Percentiles rank a stretch among this genome's conserved stretches.
These are phyloP conservation scores for Pelargonium australe DNA, from an alignment of 441 rosid genomes.

Conservation along the genomic window DNA sequence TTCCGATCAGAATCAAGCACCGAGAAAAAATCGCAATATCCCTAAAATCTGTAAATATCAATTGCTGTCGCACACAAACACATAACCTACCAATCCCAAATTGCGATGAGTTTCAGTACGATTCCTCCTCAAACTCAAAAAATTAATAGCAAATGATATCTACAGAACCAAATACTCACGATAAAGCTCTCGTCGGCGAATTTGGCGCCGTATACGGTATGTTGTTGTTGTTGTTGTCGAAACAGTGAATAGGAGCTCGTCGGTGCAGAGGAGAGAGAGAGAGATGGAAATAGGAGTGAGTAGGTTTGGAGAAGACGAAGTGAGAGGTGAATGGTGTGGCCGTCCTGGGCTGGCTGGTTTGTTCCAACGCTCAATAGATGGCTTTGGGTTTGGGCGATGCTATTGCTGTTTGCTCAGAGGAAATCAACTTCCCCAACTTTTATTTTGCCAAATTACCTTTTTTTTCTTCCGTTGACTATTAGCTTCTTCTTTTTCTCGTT, in stretches of 20 bases:
- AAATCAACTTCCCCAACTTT: background rate
- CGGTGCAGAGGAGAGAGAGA: background rate
- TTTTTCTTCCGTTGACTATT: slow-evolving; percentile 6
- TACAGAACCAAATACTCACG: background rate
- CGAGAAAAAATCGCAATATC: background rate
- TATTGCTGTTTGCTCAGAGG: background rate
- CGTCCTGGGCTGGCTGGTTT: background rate
- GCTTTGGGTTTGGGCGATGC: background rate
- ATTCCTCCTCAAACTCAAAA: background rate
- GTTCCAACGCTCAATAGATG: no score
- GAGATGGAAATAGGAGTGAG: background rate
- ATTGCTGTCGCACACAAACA: background rate
- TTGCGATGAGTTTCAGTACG: background rate
- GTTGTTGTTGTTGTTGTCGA: background rate
- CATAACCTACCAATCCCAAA: background rate
- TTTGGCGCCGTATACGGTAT: background rate
- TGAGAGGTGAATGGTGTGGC: background rate
- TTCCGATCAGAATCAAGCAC: slow-evolving; percentile 3
- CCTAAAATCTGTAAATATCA: background rate
- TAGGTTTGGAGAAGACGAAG: background rate
- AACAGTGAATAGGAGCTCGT: background rate
- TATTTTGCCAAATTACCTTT: background rate
- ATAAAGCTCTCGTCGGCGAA: slow-evolving; percentile 8
- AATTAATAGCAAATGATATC: background rate
- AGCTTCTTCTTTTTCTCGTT: background rate